These are phyloP conservation scores for Populus pruinosa DNA, from an alignment of 345 rosid species.

Conservation along the genomic window DNA sequence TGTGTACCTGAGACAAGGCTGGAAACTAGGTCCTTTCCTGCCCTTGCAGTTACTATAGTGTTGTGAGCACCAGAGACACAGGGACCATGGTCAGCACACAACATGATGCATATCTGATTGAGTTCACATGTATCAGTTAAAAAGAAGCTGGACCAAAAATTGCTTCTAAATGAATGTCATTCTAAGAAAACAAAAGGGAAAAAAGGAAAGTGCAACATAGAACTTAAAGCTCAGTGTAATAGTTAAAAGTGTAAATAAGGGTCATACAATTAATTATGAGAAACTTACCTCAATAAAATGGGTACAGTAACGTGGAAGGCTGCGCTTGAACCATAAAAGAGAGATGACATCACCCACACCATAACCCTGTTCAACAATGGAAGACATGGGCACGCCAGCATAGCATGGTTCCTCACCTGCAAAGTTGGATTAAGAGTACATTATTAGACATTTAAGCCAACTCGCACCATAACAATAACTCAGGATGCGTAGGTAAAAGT, in stretches of 20 bases:
- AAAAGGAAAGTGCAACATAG: background rate
- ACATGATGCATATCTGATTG: conserved; percentile 87
- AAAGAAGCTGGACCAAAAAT: background rate
- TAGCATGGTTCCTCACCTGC: conserved; percentile 98
- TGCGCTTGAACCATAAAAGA: conserved; percentile 93
- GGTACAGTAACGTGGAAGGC: conserved; percentile 95
- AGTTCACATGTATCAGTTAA: conserved; percentile 13
- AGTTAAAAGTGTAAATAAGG: background rate
- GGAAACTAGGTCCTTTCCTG: conserved; percentile 98
- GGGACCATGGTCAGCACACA: conserved; percentile 97
- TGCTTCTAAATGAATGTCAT: background rate
- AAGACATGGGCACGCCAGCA: conserved; percentile 98
- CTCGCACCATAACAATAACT: background rate
- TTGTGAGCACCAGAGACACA: conserved; percentile 98
- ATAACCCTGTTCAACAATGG: conserved; percentile 79
- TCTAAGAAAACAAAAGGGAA: background rate
- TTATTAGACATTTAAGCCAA: background rate
- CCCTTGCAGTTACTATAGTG: conserved; percentile 93
- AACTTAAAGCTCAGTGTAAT: conserved; percentile 1
- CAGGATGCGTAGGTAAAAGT: conserved; percentile 1
- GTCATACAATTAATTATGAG: background rate
- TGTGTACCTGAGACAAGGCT: conserved; percentile 83
- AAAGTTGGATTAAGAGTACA: conserved; percentile 5
- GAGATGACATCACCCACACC: conserved; percentile 98
- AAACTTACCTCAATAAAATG: conserved; percentile 77